Conservation (phyloP, 2,329 filamentous ascomycete genomes). For the Rhynchosporium agropyri region DNA sequence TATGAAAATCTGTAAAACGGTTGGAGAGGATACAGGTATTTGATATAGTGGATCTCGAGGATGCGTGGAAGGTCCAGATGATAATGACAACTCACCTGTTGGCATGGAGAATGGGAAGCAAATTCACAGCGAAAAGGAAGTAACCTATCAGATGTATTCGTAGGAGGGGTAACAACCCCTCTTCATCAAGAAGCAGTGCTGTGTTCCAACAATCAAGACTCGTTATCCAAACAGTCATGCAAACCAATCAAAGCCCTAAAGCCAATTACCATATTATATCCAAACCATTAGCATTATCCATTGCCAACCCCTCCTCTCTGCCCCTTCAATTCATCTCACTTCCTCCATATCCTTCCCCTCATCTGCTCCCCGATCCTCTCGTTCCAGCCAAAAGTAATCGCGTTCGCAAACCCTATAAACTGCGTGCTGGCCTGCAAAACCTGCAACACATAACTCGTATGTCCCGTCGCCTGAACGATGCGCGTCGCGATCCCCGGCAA, state of each 20-base stretch:
- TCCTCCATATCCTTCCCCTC: background rate
- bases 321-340: background rate
- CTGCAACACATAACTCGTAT: background rate
- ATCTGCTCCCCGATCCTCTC: conserved; percentile 20
- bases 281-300: no score
- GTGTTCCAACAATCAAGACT: no score
- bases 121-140: conserved; percentile 15
- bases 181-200: no score
- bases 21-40: conserved; percentile 15
- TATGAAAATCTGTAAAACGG: conserved; percentile 15
- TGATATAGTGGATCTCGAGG: conserved; percentile 26
- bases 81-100: conserved; percentile 28
- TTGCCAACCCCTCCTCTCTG: no score
- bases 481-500: conserved; percentile 11
- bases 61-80: conserved; percentile 25
- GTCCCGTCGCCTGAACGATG: conserved; percentile 8
- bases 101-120: conserved; percentile 30
- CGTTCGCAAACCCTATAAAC: conserved; percentile 19
- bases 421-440: conserved; percentile 15
- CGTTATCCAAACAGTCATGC: no score
- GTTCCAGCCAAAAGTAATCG: conserved; percentile 20
- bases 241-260: no score
- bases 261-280: no score
- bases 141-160: no score
- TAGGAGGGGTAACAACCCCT: no score